Base-by-base conservation (phyloP, 2,329 filamentous ascomycete genomes). In the Aspergillus pseudoviridinutans region DNA sequence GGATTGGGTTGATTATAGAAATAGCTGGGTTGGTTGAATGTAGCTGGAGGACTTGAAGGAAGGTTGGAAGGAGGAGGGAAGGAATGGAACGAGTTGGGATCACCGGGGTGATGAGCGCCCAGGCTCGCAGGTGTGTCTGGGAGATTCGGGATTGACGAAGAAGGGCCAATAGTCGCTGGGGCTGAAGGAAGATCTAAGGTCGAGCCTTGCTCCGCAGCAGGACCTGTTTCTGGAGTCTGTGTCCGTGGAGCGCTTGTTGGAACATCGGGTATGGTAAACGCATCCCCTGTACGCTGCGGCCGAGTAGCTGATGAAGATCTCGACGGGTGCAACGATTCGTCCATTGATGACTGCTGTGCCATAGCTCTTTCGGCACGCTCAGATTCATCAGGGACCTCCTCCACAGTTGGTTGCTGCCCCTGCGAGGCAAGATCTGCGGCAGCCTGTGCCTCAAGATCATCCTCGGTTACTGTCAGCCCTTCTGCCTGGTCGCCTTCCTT, bases 361-460 rank as follows among this genome's bases (percentile, higher is more conserved):
- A 79, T 68, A 38, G 65, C 71, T 55, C 70, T 68, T 54, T 78
- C 74, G 28, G 80, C 75, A 47, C 78, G 76, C 59, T 81, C 77
- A 41, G 79, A 77, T 50, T 85, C 84, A 58, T 87, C 84, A 4
- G 82, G 80, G 0, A 80, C 80, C 38, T 86, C 83, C 66, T 88
- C 84, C 9, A 87, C 84, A 1, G 81, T 82, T 0, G 84, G 77
- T 61, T 85, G 78, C 60, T 69, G 62, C 53, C 68, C 59, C 60
- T 84, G 35, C 82, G 64, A 71, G 59, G 75, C 73, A 51, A 73
- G 79, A 52, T 86, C 75, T 46, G 78, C 74, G 14, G 12, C 12
- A 35, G 32, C 4, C 66, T 84, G 82, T 1, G 89, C 84, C 52
- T 89, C 87, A 1, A 86, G 83, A 60, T 91, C 87, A 54, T 82